phyloP scores from a whole-genome alignment of 495 filamentous ascomycete genomes.

The Penicillium malachiteum region DNA sequence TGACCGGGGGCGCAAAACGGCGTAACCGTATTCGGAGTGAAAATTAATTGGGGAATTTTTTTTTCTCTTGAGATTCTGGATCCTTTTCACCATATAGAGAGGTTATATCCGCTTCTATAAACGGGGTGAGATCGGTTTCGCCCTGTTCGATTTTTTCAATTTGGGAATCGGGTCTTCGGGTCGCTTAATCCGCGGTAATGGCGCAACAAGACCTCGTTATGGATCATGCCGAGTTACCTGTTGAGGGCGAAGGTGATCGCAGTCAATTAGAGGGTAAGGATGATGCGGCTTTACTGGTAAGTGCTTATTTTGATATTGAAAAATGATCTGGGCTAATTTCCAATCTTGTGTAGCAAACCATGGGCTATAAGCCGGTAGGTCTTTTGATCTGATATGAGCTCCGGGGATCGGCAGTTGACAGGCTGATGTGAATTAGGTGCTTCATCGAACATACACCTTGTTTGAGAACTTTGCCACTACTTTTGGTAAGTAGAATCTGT shows the following conservation, averaged over 20 bases:
- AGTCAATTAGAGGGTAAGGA: conserved; percentile 34
- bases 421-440: conserved; percentile 27
- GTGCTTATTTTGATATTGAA: conserved; percentile 6
- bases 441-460: conserved; percentile 48
- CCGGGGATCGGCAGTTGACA: conserved; percentile 1
- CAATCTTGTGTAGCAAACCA: conserved; percentile 34
- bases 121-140: too few species aligned
- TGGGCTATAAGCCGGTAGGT: conserved; percentile 52
- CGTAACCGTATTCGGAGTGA: conserved; percentile 9
- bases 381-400: not conserved
- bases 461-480: conserved; percentile 57
- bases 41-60: not conserved
- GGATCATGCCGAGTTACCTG: conserved; percentile 25
- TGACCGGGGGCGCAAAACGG: conserved; percentile 12
- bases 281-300: conserved; percentile 46
- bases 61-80: not conserved
- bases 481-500: conserved; percentile 40
- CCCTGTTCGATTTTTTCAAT: not conserved
- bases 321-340: too few species aligned
- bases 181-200: conserved; percentile 8
- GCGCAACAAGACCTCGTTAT: conserved; percentile 21
- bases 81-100: not conserved
- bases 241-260: conserved; percentile 30
- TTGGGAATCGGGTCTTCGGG: not conserved
- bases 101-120: not conserved